Conservation (phyloP, 2,329 filamentous ascomycete genomes). For the Madurella mycetomatis region DNA sequence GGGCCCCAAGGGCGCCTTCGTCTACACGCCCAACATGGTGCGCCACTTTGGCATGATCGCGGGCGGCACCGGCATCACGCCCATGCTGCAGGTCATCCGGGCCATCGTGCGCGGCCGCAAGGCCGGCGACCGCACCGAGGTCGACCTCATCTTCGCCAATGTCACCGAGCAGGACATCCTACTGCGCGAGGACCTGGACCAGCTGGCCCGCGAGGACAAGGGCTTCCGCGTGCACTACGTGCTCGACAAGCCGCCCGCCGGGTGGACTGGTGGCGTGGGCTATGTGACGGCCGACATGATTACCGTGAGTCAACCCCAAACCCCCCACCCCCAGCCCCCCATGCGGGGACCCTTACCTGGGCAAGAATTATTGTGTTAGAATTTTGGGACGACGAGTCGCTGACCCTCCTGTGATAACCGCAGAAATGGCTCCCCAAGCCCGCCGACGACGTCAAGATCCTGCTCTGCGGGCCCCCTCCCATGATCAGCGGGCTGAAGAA, state of each 20-base stretch:
- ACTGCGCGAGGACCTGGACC: slow-evolving; percentile 85
- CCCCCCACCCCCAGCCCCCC: too few relatives aligned
- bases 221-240: slow-evolving; percentile 90
- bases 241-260: slow-evolving; percentile 88
- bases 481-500: slow-evolving; percentile 99
- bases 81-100: slow-evolving; percentile 94
- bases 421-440: slow-evolving; percentile 78
- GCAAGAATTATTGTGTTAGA: too few relatives aligned
- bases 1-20: slow-evolving; percentile 96
- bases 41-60: slow-evolving; percentile 97
- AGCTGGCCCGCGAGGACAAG: slow-evolving; percentile 69
- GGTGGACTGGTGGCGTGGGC: slow-evolving; percentile 87
- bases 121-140: slow-evolving; percentile 76
- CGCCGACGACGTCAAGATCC: slow-evolving; percentile 82
- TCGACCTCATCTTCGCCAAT: slow-evolving; percentile 96
- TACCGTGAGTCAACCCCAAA: slow-evolving; percentile 48
- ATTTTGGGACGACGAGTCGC: slow-evolving; percentile 2
- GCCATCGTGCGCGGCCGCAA: slow-evolving; percentile 80
- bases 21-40: slow-evolving; percentile 96
- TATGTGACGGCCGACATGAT: slow-evolving; percentile 97
- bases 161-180: slow-evolving; percentile 91
- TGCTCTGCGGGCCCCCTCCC: slow-evolving; percentile 91
- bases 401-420: slow-evolving; percentile 28
- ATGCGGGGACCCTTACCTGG: too few relatives aligned
- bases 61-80: slow-evolving; percentile 94